Evolutionary conservation across 805 yeast genomes (phyloP).

Genomic region (Lipomyces sp.): DNA sequence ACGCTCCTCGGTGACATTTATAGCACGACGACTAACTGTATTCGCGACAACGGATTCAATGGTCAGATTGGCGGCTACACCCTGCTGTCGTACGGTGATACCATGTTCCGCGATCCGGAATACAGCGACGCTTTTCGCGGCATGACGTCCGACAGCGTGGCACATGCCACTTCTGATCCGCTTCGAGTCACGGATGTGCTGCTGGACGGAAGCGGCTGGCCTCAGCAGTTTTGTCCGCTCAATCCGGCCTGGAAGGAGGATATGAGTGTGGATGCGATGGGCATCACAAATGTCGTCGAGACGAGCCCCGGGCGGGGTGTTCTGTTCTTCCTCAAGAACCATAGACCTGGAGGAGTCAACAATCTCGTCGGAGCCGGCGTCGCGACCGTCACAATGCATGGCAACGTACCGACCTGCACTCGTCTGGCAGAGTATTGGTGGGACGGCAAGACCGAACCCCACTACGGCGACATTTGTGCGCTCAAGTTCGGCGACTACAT

Average conservation of each 20-base stretch:
- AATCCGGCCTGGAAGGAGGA: conserved; percentile 8
- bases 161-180: conserved; percentile 9
- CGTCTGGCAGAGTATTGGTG: conserved; percentile 14
- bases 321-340: conserved; percentile 6
- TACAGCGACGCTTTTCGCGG: conserved; percentile 6
- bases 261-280: conserved; percentile 6
- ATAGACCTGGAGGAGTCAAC: conserved; percentile 12
- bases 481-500: conserved; percentile 4
- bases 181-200: conserved; percentile 9
- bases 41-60: conserved; percentile 10
- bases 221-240: conserved; percentile 13
- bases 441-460: conserved; percentile 11
- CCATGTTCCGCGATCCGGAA: conserved; percentile 9
- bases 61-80: conserved; percentile 1
- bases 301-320: not conserved
- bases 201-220: conserved; percentile 8
- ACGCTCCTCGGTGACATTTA: conserved; percentile 8
- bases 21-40: conserved; percentile 7
- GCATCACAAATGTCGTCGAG: conserved; percentile 12
- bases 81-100: conserved; percentile 8
- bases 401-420: not conserved
- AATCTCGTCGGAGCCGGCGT: conserved; percentile 9
- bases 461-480: conserved; percentile 2
- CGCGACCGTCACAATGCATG: conserved; percentile 4
- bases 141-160: conserved; percentile 7